Conservation (phyloP, 2,329 filamentous ascomycete species). For the Anisogramma anomala region DNA sequence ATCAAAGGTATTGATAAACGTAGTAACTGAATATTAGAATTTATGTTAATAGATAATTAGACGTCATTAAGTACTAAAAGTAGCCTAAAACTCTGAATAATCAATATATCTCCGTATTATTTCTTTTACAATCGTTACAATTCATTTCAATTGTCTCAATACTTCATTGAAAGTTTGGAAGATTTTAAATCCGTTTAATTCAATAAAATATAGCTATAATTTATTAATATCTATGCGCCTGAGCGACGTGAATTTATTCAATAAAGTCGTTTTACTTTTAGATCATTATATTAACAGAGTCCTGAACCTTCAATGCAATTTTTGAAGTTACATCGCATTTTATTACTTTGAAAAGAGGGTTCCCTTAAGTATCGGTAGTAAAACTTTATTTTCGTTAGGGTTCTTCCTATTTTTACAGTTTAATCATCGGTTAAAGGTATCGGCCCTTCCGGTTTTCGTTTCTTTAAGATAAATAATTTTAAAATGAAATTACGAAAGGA, state of each 20-base stretch:
- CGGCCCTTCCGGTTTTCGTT: conserved; percentile 12
- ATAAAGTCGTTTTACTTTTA: too few species aligned
- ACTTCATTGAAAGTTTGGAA: too few species aligned
- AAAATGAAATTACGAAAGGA: background rate
- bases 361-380: background rate
- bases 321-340: too few species aligned
- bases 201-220: too few species aligned
- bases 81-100: background rate
- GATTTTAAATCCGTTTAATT: too few species aligned
- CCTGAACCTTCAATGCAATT: too few species aligned
- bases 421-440: conserved; percentile 13
- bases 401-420: background rate
- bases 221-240: too few species aligned
- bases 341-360: too few species aligned
- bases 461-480: conserved; percentile 4
- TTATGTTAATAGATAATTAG: background rate
- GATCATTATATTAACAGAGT: too few species aligned
- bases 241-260: too few species aligned
- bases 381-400: background rate
- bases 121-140: background rate
- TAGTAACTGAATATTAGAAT: background rate
- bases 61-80: background rate
- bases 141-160: too few species aligned
- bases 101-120: background rate
- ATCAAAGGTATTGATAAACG: background rate